Percentiles rank a stretch among this genome's conserved stretches.
These are phyloP conservation scores for Eragrostis curvula DNA, from an alignment of 176 grass and related monocot species.

Conservation along the genomic window DNA sequence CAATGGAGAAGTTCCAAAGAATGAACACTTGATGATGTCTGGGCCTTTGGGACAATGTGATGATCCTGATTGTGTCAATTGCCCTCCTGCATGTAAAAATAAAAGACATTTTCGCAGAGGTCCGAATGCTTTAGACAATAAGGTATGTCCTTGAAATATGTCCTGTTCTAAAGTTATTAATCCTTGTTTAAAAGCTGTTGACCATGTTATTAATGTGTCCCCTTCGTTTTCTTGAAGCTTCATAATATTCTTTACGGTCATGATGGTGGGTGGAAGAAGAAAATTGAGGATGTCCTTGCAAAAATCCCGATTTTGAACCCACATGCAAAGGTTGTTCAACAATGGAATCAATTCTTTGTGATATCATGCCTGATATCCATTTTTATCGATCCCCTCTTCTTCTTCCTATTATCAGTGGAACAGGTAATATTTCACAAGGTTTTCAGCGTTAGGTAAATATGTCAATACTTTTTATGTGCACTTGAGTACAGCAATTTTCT, in stretches of 20 bases:
- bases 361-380: conserved; percentile 93
- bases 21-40: conserved; percentile 89
- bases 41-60: conserved; percentile 90
- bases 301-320: conserved; percentile 87
- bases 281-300: conserved; percentile 53
- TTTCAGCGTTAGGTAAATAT: background rate
- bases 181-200: background rate
- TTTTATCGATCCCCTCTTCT: conserved; percentile 92
- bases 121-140: conserved; percentile 64
- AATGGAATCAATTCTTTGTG: conserved; percentile 94
- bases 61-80: conserved; percentile 85
- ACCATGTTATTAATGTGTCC: conserved; percentile 23
- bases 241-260: conserved; percentile 67
- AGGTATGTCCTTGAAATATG: conserved; percentile 49
- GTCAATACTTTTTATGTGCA: background rate
- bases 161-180: background rate
- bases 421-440: conserved; percentile 55
- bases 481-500: background rate
- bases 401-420: conserved; percentile 74
- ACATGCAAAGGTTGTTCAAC: conserved; percentile 79
- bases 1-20: conserved; percentile 48
- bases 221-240: conserved; percentile 54
- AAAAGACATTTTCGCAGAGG: conserved; percentile 56
- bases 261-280: conserved; percentile 76
- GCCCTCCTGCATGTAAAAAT: conserved; percentile 83